Percentiles rank a stretch among this genome's conserved stretches.
Evolutionary conservation across 2,329 filamentous ascomycete species (phyloP).

Genomic region (Aspergillus sp.): DNA sequence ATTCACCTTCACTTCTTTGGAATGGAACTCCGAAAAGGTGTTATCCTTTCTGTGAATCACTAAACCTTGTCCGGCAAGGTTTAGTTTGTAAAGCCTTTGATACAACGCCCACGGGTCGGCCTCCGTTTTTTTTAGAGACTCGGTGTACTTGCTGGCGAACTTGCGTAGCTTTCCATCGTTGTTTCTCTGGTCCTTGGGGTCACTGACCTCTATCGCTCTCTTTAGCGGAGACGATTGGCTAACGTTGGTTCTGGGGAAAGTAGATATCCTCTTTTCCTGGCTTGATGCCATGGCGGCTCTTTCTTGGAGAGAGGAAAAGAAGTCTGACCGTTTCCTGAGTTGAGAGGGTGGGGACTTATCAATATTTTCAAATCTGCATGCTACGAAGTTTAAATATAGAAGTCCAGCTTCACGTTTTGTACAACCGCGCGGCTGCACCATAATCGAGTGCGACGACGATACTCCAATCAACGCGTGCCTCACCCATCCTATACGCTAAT

Average conservation of each 20-base stretch:
- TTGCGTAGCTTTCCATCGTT: too few relatives aligned
- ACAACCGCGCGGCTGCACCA: too few relatives aligned
- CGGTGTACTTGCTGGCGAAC: not conserved
- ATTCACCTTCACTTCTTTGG: conserved; percentile 5
- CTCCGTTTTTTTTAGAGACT: not conserved
- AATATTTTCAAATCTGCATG: too few relatives aligned
- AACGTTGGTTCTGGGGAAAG: not conserved
- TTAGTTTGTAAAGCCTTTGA: conserved; percentile 6
- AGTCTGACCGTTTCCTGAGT: too few relatives aligned
- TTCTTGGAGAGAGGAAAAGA: too few relatives aligned
- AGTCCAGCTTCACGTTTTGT: too few relatives aligned
- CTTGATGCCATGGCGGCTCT: too few relatives aligned
- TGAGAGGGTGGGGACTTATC: too few relatives aligned
- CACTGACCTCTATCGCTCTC: not conserved
- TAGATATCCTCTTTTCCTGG: not conserved
- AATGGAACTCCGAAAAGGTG: conserved; percentile 7
- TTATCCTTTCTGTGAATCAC: conserved; percentile 2
- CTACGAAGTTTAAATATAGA: too few relatives aligned
- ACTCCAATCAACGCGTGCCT: too few relatives aligned
- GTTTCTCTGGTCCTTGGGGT: not conserved
- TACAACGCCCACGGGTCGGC: conserved; percentile 4
- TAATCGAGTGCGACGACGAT: too few relatives aligned
- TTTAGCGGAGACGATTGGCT: not conserved
- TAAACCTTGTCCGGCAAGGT: conserved; percentile 2
- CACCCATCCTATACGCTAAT: too few relatives aligned